Base-by-base conservation (phyloP, 179 eudicot genomes). In the Nepenthes alata region DNA sequence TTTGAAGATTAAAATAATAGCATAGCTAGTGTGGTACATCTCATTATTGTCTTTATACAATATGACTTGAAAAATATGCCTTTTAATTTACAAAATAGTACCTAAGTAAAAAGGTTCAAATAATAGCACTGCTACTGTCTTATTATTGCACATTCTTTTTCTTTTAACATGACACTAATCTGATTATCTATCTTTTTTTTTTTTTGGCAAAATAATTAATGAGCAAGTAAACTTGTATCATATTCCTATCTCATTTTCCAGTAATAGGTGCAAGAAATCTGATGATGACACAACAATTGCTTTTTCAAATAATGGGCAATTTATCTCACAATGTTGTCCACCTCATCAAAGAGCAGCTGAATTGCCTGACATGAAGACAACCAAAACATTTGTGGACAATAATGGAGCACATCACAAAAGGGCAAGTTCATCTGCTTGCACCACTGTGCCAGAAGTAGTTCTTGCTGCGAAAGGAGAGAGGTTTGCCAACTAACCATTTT, bases 241-340 rank as follows among this genome's bases (percentile, higher is more conserved):
- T 52, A 34, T 2, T 10, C 39, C 11, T 60, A 41, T 10, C 62
- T 44, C 37, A 55, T 53, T 39, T 62, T 79, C 35, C 68, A 84
- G 86, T 68, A 61, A 16, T 47, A 72, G 72, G 65, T 53, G 34
- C 54, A 85, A 83, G 55, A 88, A 78, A 63, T 67, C 77, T 4
- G 85, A 83, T 54, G 91, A 87, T 58, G 90, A 83, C 41, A 15
- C 47, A 6, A 70, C 79, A 60, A 54, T 73, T 48, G 47, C 75
- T 35, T 67, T 85, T 68, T 70, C 82, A 66, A 73, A 53, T 55
- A 50, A 58, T 39, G 88, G 74, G 52, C 71, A 60, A 49, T 63
- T 56, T 45, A 55, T 65, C 44, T 75, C 89, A 3, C 72, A 70
- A 63, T 74, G 74, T 59, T 55, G 54, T 36, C 81, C 86, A 60